Evolutionary conservation across 345 rosid genomes (phyloP), one percentile per base, ranked within the genome.

Genomic region (Raphanus raphanistrum): DNA sequence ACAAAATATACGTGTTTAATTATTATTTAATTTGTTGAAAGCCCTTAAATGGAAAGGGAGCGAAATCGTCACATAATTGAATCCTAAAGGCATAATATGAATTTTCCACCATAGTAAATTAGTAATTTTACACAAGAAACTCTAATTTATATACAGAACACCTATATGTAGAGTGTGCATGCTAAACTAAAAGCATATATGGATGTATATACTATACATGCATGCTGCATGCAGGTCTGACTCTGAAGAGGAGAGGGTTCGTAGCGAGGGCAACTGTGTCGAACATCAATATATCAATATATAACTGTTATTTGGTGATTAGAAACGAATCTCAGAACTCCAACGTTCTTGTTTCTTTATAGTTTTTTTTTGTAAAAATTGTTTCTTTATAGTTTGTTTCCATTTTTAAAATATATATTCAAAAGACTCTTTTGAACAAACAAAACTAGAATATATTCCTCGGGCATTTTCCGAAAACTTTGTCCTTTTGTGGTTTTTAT

Each of bases 381-480:
- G 60, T 66, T 28, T 67, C 59, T 12, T 16, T 2, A 29, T 31
- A 63, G 28, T 5, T 45, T 38, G 5, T 0, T 62, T 57, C 1
- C 15, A 2, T 28, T 43, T 43, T 43, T 17, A 43, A 43, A 38
- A 36, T 21, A 21, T 21, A 38, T 8, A 38, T 8, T 2, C 12
- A 38, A 32, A 28, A 38, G 45, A 38, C 45, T 38, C 12, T 38
- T 38, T 38, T 35, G 8, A 1, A 35, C 21, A 21, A 21, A 21
- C 21, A 21, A 21, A 21, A 21, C 21, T 38, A 60, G 80, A 76
- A 70, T 76, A 70, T 76, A 76, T 76, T 76, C 80, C 70, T 27
- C 26, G 11, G n/a, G 55, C 3, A 36, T 69, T 67, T 76, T 35
- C 54, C 3, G 69, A 68, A 70, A 33, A n/a, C 29, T 8, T 6